Evolutionary conservation across 768 basidiomycete genomes (phyloP), one percentile per base, ranked within the genome.

Genomic region (Pholiota molesta): DNA sequence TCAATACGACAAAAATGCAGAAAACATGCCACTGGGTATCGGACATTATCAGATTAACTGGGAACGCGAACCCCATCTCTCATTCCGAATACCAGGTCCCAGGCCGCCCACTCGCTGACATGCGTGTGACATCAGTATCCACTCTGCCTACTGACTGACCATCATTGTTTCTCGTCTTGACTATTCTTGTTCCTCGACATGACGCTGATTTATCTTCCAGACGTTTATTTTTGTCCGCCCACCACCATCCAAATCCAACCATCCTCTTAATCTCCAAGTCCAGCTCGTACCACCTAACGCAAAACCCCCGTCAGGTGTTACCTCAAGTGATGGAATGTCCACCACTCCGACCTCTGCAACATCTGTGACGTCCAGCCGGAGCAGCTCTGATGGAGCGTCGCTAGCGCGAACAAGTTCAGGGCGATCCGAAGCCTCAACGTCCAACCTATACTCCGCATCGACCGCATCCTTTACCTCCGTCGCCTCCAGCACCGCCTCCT

Each of bases 201-300:
- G 28, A 52, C 29, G 19, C 57, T 61, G 52, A 63, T 53, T 53
- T 40, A 28, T 28, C 51, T 52, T 55, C 6, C 71, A 96, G 94
- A 92, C 91, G 0, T 94, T 95, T 77, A 92, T 96, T 60, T 87
- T 97, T 70, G 95, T 97, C 59, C 87, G 92, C 54, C 95, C 95
- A 5, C 94, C 94, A 2, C 93, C 94, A 0, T 86, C 91, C 6
- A 87, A 88, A 68, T 81, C 85, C n/a, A 91, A 91, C 64, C 93
- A 96, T 65, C 91, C 94, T 0, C 80, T 96, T 47, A 95, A 96
- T 72, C 81, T 97, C 0, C 95, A 97, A 68, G 88, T 97, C 11
- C 95, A 97, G 73, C 88, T 97, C 44, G 90, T 97, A 1, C 92
- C 92, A 5, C 90, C 88, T 44, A 82, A 76, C 65, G 76, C 76